Evolutionary conservation across 768 basidiomycete genomes (phyloP), one percentile per base, ranked within the genome.

Genomic region (Bullera alba): DNA sequence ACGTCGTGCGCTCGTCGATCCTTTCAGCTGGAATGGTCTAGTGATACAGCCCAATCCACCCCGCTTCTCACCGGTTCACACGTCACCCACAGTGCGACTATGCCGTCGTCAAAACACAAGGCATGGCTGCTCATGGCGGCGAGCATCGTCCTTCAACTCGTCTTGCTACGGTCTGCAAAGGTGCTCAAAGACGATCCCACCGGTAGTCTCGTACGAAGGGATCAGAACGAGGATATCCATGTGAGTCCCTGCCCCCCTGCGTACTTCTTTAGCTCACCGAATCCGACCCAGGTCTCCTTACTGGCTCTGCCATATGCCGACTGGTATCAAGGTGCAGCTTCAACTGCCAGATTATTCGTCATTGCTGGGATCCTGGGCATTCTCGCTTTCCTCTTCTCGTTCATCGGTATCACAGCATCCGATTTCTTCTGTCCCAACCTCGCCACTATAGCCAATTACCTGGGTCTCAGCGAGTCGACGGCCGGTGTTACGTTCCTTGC

Each of bases 341-440:
- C 39, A 12, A 25, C 49, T 34, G 23, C 46, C 5, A 45, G 46
- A 27, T 55, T 55, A 8, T 52, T 59, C 30, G 43, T 57, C 44
- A 38, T 54, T 15, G 3, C 48, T 10, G 48, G 17, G 4, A 35
- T 56, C 27, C 45, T 63, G 27, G 2, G 56, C 32, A 28, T 61
- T 35, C 58, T 68, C 21, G 60, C 60, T 23, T 95, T 96, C 76
- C 82, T 99, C 47, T 97, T 99, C 76, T 90, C 90, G 19, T 92
- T 87, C 29, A 84, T 96, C 29, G 91, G 91, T 3, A 95, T 95
- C 69, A 84, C 83, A 57, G 91, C 92, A 4, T 86, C 90, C 16
- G 93, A 97, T 73, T 96, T 96, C 75, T 97, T 97, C 78, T 91
- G 87, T 45, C 92, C 92, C 1, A 97, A 99, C 71, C 79, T 99